A percentile compares a stretch with the other conserved stretches of the same genome.
These are phyloP conservation scores for Scheffersomyces spartinae DNA, from an alignment of 805 yeast genomes.

Conservation along the genomic window DNA sequence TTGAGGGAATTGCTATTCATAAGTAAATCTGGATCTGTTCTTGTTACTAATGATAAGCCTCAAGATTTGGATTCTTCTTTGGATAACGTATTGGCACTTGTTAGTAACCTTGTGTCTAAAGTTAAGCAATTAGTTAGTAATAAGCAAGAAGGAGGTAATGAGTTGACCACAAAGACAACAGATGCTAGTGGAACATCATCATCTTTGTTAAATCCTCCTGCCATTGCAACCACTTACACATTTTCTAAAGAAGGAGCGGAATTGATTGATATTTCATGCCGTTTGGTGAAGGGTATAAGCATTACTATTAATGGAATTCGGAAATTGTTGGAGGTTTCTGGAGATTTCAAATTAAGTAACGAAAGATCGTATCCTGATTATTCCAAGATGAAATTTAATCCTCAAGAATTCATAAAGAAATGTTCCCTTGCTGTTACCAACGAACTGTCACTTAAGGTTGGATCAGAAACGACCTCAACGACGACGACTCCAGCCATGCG, in stretches of 20 bases:
- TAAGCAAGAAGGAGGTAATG: slow-evolving; percentile 27
- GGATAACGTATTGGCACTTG: slow-evolving; percentile 47
- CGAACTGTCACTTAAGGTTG: no score
- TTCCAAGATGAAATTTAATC: slow-evolving; percentile 40
- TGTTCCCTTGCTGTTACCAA: slow-evolving; percentile 58
- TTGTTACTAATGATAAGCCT: slow-evolving; percentile 21
- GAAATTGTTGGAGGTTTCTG: slow-evolving; percentile 41
- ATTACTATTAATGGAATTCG: slow-evolving; percentile 39
- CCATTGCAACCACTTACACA: slow-evolving; percentile 30
- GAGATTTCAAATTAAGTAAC: slow-evolving; percentile 50
- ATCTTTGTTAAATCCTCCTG: no score
- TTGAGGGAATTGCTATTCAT: slow-evolving; percentile 53
- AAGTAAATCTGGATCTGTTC: slow-evolving; percentile 37
- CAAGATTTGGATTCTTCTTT: slow-evolving; percentile 36
- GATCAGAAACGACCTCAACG: no score
- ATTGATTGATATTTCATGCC: slow-evolving; percentile 47
- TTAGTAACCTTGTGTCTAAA: slow-evolving; percentile 52
- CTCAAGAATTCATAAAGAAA: slow-evolving; percentile 46
- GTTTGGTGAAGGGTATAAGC: slow-evolving; percentile 45
- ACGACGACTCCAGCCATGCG: no score
- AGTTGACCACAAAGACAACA: slow-evolving; percentile 4
- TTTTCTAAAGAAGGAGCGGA: slow-evolving; percentile 60
- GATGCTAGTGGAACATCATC: no score
- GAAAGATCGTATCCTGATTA: slow-evolving; percentile 63
- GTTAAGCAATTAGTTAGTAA: slow-evolving; percentile 52